Conservation (phyloP, 73 alveolate species). For the Effrenium voratum region DNA sequence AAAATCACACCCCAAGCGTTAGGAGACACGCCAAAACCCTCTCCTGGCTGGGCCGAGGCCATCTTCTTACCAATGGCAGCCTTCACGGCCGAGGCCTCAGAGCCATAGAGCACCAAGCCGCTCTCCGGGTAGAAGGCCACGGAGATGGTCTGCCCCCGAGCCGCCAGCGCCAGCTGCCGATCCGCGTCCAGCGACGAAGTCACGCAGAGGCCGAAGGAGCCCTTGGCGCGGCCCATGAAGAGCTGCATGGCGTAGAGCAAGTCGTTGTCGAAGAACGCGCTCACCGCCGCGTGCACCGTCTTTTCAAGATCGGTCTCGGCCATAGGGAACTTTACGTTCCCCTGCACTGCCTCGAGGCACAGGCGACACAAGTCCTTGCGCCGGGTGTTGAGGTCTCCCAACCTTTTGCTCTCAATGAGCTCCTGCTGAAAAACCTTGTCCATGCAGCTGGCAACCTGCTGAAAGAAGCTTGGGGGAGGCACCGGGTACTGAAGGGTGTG, state of each 20-base stretch:
- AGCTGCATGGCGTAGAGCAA: conserved; percentile 50
- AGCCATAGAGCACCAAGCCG: conserved; percentile 47
- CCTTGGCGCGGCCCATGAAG: conserved; percentile 28
- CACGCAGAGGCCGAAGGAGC: conserved; percentile 65
- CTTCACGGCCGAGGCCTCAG: conserved; percentile 51
- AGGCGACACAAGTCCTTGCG: background rate
- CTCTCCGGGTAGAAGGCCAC: conserved; percentile 52
- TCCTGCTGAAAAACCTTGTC: background rate
- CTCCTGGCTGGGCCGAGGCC: background rate
- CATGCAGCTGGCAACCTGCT: background rate
- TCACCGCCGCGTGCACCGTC: conserved; percentile 10
- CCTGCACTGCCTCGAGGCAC: background rate
- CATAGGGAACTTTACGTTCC: background rate
- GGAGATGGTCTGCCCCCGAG: conserved; percentile 56
- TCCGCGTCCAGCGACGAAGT: conserved; percentile 54
- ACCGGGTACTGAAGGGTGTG: background rate
- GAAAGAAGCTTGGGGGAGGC: background rate
- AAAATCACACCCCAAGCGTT: no score
- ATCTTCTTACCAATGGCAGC: conserved; percentile 34
- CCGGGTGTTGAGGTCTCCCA: background rate
- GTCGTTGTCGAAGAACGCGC: conserved; percentile 57
- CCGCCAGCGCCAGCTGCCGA: conserved; percentile 45
- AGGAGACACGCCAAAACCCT: no score
- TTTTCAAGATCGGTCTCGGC: background rate
- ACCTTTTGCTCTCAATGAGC: background rate